Conservation (phyloP, 139 green algal species). For the Chlorokybus atmophyticus region DNA sequence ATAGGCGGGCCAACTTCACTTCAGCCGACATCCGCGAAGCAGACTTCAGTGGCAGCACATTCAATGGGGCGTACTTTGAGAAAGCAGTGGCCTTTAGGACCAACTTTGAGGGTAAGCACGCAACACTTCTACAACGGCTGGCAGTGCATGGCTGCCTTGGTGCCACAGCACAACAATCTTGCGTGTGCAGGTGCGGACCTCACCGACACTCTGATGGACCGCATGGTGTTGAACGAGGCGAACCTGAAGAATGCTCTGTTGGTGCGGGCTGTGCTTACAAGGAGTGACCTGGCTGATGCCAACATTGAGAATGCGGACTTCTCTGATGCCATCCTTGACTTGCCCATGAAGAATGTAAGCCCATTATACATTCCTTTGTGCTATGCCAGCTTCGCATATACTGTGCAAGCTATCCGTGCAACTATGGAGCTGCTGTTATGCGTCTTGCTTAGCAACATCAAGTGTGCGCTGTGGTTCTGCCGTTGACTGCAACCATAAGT, state of each 20-base stretch:
- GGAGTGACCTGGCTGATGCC: conserved; percentile 30
- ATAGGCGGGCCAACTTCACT: conserved; percentile 28
- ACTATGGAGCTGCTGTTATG: too few species aligned
- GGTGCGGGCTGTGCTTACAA: conserved; percentile 66
- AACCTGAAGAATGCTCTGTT: conserved; percentile 71
- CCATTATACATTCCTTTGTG: not conserved
- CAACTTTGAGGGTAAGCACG: conserved; percentile 35
- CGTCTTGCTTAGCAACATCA: too few species aligned
- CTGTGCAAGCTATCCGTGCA: too few species aligned
- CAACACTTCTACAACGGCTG: too few species aligned
- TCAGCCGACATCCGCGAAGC: conserved; percentile 29
- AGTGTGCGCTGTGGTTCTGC: too few species aligned
- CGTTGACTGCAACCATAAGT: too few species aligned
- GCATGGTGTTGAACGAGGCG: conserved; percentile 64
- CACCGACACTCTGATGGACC: conserved; percentile 77
- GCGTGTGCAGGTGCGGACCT: conserved; percentile 64
- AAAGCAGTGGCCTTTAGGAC: conserved; percentile 31
- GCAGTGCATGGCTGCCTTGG: conserved; percentile 12
- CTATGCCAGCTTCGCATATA: too few species aligned
- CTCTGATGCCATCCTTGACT: conserved; percentile 82
- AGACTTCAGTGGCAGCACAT: conserved; percentile 27
- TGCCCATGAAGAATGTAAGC: conserved; percentile 49
- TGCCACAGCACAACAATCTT: conserved; percentile 22
- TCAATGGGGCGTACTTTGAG: conserved; percentile 25
- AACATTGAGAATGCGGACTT: conserved; percentile 73